Evolutionary conservation across 108 stramenopile species (phyloP).

Genomic region (Nitzschia sp.): DNA sequence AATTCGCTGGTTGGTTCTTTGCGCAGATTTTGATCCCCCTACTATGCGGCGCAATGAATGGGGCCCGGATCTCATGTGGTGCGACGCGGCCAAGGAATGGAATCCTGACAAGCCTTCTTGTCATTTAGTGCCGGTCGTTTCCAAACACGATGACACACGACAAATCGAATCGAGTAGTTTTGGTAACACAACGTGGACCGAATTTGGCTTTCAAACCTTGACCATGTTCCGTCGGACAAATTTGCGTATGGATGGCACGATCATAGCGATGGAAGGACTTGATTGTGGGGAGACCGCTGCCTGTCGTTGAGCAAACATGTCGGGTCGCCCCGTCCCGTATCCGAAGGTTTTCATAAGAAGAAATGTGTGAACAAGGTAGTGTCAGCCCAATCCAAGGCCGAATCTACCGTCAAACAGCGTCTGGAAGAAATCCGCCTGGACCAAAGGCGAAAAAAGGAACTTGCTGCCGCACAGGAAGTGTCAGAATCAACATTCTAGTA

Average conservation of each 20-base stretch:
- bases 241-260: conserved; percentile 13
- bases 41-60: neutral
- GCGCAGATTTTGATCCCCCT: conserved; percentile 5
- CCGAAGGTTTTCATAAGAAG: no score
- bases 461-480: no score
- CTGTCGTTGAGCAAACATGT: no score
- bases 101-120: conserved; percentile 2
- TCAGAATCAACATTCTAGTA: no score
- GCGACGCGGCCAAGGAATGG: conserved; percentile 9
- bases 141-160: conserved; percentile 13
- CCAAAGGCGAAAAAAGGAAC: no score
- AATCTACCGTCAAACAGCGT: no score
- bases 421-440: no score
- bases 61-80: conserved; percentile 26
- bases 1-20: conserved; percentile 28
- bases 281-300: no score
- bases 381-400: no score
- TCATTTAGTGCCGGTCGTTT: conserved; percentile 11
- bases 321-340: no score
- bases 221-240: conserved; percentile 1
- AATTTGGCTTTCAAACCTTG: conserved; percentile 1
- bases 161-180: conserved; percentile 10
- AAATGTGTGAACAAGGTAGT: no score
- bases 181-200: conserved; percentile 9
- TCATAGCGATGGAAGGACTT: conserved; percentile 9